Evolutionary conservation across 805 yeast genomes (phyloP), one percentile per base, ranked within the genome.

Genomic region (Sungouiella thailandica): DNA sequence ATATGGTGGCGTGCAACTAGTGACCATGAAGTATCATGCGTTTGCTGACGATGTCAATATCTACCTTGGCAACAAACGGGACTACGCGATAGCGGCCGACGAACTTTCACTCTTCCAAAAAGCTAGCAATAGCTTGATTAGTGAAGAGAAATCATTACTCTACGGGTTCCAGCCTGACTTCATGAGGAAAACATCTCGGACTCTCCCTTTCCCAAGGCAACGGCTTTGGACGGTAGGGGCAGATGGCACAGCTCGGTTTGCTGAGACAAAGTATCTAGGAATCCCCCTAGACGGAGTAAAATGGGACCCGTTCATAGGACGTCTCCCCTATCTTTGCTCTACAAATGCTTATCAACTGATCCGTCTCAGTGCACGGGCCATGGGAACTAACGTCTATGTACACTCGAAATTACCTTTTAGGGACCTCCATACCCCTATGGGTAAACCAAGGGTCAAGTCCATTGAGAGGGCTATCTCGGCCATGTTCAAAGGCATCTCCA

Each of bases 41-140:
- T 25, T 25, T 12, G 28, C 28, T 7, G 28, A 25, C 11, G 28
- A 25, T 14, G 28, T 25, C 28, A 25, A 8, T 8, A 13, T 25
- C 28, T 25, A 25, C 18, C 17, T 25, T 13, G 11, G 28, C 7
- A n/a, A 25, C 11, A 8, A 25, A 13, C 7, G 9, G 10, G 28
- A 25, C 28, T 25, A 25, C 12, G 28, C 10, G 17, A 25, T n/a
- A 7, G 17, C 17, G 18, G 17, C 15, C 15, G 7, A 12, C 5
- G 28, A 8, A n/a, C 17, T 25, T 6, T 5, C 12, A 12, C 9
- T 12, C 6, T 25, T 25, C 14, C 17, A 25, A 14, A 7, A 12
- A 8, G 15, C 11, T 7, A 25, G 28, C 28, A 25, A 25, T 14
- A 25, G 28, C 17, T 12, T 25, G 16, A 14, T 25, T 7, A 25